Percentiles rank a stretch among this genome's conserved stretches.
phyloP scores from a whole-genome alignment of 495 filamentous ascomycete species.

The Penicillium subrubescens region DNA sequence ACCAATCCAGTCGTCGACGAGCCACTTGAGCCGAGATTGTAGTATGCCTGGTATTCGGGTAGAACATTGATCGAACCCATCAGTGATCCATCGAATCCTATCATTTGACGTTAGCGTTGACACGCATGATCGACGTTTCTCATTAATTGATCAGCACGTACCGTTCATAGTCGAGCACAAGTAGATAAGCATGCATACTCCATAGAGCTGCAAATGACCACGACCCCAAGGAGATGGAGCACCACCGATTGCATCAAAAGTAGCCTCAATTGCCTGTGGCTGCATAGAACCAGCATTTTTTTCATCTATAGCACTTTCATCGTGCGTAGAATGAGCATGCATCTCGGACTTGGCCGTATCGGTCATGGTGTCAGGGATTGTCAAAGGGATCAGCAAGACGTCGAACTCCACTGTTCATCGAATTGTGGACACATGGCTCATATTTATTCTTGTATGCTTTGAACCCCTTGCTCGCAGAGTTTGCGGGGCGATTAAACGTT shows the following conservation, averaged over 20 bases:
- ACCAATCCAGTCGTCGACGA: background rate
- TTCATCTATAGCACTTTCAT: background rate
- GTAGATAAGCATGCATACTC: background rate
- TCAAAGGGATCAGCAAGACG: background rate
- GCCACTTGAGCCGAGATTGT: background rate
- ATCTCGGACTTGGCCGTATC: background rate
- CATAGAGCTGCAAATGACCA: background rate
- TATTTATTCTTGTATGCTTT: background rate
- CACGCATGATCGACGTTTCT: background rate
- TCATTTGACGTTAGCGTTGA: background rate
- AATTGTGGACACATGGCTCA: background rate
- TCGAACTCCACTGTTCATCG: background rate
- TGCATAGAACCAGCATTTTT: background rate
- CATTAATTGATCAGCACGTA: background rate
- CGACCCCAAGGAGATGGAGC: background rate
- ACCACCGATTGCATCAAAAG: background rate
- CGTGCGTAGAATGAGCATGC: background rate
- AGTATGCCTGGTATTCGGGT: background rate
- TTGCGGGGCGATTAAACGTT: background rate
- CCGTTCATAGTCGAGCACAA: background rate
- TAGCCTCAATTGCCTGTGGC: background rate
- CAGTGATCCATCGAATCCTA: background rate
- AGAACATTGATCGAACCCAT: background rate
- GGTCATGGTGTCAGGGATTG: background rate
- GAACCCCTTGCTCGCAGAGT: background rate